Evolutionary conservation across 805 yeast species (phyloP).

Genomic region (Teunomyces atbi): DNA sequence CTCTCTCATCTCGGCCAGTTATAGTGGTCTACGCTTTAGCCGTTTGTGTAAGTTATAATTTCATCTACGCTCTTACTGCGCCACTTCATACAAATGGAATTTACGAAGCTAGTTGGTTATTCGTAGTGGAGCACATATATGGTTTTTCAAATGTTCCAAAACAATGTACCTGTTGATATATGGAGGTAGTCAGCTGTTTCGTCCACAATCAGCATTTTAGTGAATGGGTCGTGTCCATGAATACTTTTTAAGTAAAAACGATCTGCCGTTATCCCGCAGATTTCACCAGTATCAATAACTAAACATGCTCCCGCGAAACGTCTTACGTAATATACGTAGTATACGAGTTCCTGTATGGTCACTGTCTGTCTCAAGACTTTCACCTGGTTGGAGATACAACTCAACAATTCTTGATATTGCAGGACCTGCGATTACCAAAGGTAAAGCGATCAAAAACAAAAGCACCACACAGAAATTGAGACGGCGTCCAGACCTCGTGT

Average conservation of each 20-base stretch:
- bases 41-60: neutral
- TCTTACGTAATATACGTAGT: neutral
- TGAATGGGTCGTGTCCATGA: neutral
- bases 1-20: neutral
- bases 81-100: neutral
- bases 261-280: too few relatives aligned
- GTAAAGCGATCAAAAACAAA: constrained; percentile 15
- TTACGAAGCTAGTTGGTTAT: too few relatives aligned
- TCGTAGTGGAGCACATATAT: too few relatives aligned
- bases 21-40: neutral
- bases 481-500: constrained; percentile 22
- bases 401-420: neutral
- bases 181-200: too few relatives aligned
- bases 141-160: too few relatives aligned
- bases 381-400: neutral
- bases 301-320: neutral
- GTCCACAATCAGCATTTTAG: too few relatives aligned
- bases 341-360: neutral
- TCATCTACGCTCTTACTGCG: neutral
- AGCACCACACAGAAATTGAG: constrained; percentile 27
- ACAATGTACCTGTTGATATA: too few relatives aligned
- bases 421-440: neutral
- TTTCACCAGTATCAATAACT: neutral
- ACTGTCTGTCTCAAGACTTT: neutral
- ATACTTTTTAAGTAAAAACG: neutral